These are phyloP conservation scores for Luffa acutangula DNA, from an alignment of 306 rosid species.

Conservation along the genomic window DNA sequence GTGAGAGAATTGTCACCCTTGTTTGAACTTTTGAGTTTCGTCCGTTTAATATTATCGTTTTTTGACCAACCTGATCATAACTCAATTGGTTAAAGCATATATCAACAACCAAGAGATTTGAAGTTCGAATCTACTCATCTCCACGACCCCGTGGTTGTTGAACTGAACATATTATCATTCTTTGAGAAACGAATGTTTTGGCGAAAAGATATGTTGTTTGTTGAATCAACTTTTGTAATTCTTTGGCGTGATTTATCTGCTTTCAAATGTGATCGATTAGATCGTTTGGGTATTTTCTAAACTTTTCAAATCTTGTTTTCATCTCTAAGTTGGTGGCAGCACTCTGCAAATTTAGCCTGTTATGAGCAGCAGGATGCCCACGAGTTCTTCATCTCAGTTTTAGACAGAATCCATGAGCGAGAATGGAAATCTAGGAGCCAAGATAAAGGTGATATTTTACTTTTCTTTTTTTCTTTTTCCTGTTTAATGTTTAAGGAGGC, in stretches of 20 bases:
- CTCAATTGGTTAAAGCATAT: too few species aligned
- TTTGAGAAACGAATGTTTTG: neutral
- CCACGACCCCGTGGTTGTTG: too few species aligned
- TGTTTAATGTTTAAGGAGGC: neutral
- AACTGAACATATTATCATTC: neutral
- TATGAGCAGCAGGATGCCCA: conserved; percentile 98
- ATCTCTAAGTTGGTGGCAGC: conserved; percentile 82
- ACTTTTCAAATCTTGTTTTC: conserved; percentile 41
- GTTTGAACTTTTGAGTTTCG: neutral
- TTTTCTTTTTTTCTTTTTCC: neutral
- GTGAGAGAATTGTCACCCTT: too few species aligned
- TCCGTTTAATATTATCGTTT: neutral
- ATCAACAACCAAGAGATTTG: too few species aligned
- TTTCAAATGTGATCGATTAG: conserved; percentile 1
- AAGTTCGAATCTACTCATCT: too few species aligned
- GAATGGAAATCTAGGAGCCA: conserved; percentile 37
- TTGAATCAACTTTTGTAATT: neutral
- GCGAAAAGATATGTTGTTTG: neutral
- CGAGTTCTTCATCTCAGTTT: conserved; percentile 86
- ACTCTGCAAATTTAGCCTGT: conserved; percentile 79
- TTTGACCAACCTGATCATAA: too few species aligned
- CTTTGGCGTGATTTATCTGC: neutral
- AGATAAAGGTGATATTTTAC: conserved; percentile 43
- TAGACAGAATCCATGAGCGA: conserved; percentile 79
- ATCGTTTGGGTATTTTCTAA: conserved; percentile 19